A percentile compares a stretch with the other conserved stretches of the same genome.
Evolutionary conservation across 2,329 filamentous ascomycete species (phyloP).

Genomic region (Bretziella fagacearum): DNA sequence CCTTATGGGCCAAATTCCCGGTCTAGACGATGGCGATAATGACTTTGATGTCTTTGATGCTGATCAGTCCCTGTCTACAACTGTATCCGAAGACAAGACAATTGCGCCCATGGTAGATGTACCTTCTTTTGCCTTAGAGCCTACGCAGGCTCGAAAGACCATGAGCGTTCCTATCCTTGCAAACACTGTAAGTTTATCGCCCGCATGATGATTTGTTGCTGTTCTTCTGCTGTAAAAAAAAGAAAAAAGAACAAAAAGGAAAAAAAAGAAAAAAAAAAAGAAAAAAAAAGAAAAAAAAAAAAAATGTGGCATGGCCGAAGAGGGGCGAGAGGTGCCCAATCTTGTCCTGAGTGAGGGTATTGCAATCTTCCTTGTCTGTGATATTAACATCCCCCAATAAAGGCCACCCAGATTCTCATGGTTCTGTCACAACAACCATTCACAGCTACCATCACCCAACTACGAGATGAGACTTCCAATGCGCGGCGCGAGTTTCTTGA

Average conservation of each 20-base stretch:
- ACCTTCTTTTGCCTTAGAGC: conserved; percentile 22
- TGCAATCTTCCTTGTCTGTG: not conserved
- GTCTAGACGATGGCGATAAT: conserved; percentile 14
- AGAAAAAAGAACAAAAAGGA: no score
- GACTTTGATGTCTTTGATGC: conserved; percentile 18
- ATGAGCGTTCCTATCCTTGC: conserved; percentile 25
- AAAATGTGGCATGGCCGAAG: no score
- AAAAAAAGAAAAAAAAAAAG: no score
- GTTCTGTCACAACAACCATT: conserved; percentile 22
- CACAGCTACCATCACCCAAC: conserved; percentile 19
- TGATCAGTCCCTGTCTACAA: conserved; percentile 22
- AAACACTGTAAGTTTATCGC: conserved; percentile 23
- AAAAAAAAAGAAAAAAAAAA: no score
- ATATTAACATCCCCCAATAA: no score
- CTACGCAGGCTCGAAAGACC: conserved; percentile 24
- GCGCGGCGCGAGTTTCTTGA: conserved; percentile 22
- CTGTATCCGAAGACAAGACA: conserved; percentile 19
- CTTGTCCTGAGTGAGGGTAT: not conserved
- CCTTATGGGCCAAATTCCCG: conserved; percentile 22
- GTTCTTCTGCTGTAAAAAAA: no score
- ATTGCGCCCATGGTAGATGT: conserved; percentile 18
- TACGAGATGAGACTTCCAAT: conserved; percentile 21
- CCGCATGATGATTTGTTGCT: not conserved
- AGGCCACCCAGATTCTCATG: conserved; percentile 25
- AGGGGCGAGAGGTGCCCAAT: not conserved